Evolutionary conservation across 106 monocot species (phyloP), one percentile per base, ranked within the genome.

Genomic region (Posidonia australis): DNA sequence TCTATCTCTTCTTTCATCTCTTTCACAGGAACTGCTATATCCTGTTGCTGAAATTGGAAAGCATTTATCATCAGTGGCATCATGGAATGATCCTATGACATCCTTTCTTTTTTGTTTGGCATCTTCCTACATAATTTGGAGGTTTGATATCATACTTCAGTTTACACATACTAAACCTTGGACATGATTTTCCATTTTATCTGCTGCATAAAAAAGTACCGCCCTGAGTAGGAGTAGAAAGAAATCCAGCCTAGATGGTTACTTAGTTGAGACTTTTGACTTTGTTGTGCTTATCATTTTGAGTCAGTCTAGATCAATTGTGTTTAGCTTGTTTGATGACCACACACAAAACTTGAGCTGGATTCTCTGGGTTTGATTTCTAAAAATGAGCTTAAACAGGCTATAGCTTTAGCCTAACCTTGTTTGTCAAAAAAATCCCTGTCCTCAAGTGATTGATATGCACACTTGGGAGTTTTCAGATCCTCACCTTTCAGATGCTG

Each of bases 11-110:
- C 9, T 43, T 43, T 21, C 20, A 30, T 67, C 10, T 67, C 28
- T 56, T 21, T 53, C 59, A 46, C 74, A 90, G 96, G 96, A 87
- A 56, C 75, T 98, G 77, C 67, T 98, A 19, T 75, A 70, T 61
- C 90, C 96, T 26, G 26, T 87, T 31, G 72, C 44, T 21, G 82
- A 84, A 67, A 61, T 91, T 24, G 90, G 84, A 54, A 90, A 85
- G 12, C 65, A 75, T 62, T 61, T 96, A 53, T 29, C 67, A 10
- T 64, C 46, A 60, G 59, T 90, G 26, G 82, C 74, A 36, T 60
- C 66, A n/a, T 96, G 90, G 96, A 84, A 80, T 71, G 87, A 90
- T 68, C 84, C 96, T 41, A 18, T 82, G 42, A 85, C 83, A 72
- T 90, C 96, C 32, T 54, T 87, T 6, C 31, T 77, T 5, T 96